A percentile compares a stretch with the other conserved stretches of the same genome.
Conservation (phyloP, 2,329 filamentous ascomycete genomes). For the Arthroderma sp. region DNA sequence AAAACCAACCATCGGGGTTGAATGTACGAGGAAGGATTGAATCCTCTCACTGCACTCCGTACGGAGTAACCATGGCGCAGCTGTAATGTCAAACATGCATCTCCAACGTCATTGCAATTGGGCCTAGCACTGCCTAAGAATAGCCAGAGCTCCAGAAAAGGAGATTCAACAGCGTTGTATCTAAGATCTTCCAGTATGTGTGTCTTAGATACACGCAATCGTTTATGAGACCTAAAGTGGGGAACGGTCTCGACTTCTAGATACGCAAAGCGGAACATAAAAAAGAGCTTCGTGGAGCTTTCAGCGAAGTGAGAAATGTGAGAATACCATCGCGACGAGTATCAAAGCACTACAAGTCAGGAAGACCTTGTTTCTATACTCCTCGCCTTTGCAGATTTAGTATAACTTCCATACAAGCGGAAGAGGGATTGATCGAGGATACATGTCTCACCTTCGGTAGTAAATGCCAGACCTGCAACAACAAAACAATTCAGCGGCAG, state of each 20-base stretch:
- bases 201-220: not conserved
- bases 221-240: not conserved
- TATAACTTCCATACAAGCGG: not conserved
- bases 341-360: constrained; percentile 19
- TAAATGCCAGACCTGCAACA: constrained; percentile 38
- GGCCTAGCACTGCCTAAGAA: not conserved
- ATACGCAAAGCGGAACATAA: not conserved
- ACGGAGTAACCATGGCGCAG: too few species aligned
- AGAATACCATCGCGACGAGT: constrained; percentile 8
- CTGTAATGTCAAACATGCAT: not conserved
- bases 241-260: not conserved
- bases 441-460: constrained; percentile 30
- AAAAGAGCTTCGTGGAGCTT: not conserved
- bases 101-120: not conserved
- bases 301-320: constrained; percentile 4
- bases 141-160: not conserved
- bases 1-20: not conserved
- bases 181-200: not conserved
- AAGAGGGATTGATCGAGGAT: not conserved
- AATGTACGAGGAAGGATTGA: not conserved
- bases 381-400: constrained; percentile 9
- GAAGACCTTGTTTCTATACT: constrained; percentile 23
- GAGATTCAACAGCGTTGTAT: not conserved
- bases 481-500: constrained; percentile 50
- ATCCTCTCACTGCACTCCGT: not conserved